Conservation (phyloP, 2,329 filamentous ascomycete genomes). For the Colletotrichum salicis region DNA sequence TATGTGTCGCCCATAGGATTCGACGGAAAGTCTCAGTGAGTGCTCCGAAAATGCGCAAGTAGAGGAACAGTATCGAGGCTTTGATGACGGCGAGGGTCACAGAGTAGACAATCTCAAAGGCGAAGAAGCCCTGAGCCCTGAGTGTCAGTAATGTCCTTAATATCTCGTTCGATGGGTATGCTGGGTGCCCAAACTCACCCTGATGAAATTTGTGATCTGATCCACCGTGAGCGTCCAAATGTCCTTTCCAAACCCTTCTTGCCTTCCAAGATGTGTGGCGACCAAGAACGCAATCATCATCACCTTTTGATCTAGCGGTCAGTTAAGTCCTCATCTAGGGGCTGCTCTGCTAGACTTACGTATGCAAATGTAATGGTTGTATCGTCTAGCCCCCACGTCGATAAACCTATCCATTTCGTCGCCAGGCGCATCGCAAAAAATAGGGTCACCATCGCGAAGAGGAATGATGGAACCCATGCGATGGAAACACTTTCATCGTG, state of each 20-base stretch:
- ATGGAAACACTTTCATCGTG: slow-evolving; percentile 13
- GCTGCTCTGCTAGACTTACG: background rate
- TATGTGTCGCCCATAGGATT: slow-evolving; percentile 37
- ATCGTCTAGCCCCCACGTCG: slow-evolving; percentile 26
- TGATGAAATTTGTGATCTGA: slow-evolving; percentile 12
- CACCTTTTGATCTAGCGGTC: background rate
- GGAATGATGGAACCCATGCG: slow-evolving; percentile 8
- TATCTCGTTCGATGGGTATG: background rate
- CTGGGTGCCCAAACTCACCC: background rate
- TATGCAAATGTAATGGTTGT: slow-evolving; percentile 25
- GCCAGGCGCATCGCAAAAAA: background rate
- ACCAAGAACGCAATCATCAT: slow-evolving; percentile 29
- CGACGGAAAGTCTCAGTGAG: slow-evolving; percentile 39
- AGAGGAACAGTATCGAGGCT: slow-evolving; percentile 49
- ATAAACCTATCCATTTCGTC: slow-evolving; percentile 13
- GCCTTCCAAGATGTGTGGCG: background rate
- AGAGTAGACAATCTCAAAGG: slow-evolving; percentile 24
- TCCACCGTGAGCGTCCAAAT: slow-evolving; percentile 19
- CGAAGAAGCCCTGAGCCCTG: slow-evolving; percentile 16
- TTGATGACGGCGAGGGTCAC: slow-evolving; percentile 52
- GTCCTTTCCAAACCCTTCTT: slow-evolving; percentile 14
- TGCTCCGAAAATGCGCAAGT: slow-evolving; percentile 50
- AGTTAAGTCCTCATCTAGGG: background rate
- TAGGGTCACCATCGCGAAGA: background rate
- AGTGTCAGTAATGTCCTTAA: background rate